Evolutionary conservation across 192 early-diverging fungal genomes (phyloP).

Genomic region (Geranomyces variabilis): DNA sequence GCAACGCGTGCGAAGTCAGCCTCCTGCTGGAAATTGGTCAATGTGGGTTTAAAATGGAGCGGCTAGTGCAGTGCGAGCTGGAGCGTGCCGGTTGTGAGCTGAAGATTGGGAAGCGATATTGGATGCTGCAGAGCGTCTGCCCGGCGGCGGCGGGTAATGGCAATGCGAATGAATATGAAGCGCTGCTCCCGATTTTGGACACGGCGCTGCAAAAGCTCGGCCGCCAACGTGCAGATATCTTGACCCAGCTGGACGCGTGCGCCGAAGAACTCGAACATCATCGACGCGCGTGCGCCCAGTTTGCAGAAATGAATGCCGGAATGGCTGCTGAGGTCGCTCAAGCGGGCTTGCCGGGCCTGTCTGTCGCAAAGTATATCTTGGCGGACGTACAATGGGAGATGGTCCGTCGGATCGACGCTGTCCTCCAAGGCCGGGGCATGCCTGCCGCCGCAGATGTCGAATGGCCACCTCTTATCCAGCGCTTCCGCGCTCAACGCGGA

Average conservation of each 20-base stretch:
- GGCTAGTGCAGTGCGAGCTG: not conserved
- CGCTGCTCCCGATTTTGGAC: too few species aligned
- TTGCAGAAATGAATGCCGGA: slow-evolving; percentile 11
- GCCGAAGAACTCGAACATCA: slow-evolving; percentile 3
- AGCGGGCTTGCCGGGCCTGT: not conserved
- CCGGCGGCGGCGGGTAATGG: too few species aligned
- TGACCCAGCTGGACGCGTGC: not conserved
- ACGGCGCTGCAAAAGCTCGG: not conserved
- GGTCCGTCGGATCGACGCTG: not conserved
- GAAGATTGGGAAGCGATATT: too few species aligned
- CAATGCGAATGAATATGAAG: too few species aligned
- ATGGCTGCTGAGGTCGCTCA: slow-evolving; percentile 3
- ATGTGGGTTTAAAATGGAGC: slow-evolving; percentile 14
- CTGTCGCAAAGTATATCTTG: not conserved
- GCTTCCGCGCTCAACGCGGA: not conserved
- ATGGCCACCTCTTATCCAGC: not conserved
- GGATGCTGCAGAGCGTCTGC: too few species aligned
- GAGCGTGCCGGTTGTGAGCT: not conserved
- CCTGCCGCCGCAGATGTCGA: not conserved
- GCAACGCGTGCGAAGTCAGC: slow-evolving; percentile 1
- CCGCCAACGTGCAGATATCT: not conserved
- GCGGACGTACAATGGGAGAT: slow-evolving; percentile 6
- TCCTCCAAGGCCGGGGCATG: not conserved
- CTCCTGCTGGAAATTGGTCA: slow-evolving; percentile 17
- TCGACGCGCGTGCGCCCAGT: slow-evolving; percentile 14